Evolutionary conservation across 768 basidiomycete species (phyloP).

Genomic region (Podaxis pistillaris): DNA sequence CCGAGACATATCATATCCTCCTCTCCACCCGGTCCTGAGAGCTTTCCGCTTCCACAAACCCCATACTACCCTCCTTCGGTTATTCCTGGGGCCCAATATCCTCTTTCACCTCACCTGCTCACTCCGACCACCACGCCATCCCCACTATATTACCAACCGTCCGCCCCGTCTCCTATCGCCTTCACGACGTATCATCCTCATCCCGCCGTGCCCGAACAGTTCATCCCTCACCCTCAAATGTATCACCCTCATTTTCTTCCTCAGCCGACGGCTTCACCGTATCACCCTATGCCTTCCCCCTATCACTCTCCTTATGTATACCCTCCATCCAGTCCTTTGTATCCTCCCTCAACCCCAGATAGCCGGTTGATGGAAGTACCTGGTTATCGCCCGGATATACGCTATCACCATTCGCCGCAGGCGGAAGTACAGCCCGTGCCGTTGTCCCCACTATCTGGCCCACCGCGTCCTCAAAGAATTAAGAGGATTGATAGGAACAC

Average conservation of each 20-base stretch:
- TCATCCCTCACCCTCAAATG: background rate
- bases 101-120: background rate
- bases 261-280: background rate
- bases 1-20: background rate
- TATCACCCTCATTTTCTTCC: slow-evolving; percentile 7
- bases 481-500: slow-evolving; percentile 7
- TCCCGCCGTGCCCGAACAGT: background rate
- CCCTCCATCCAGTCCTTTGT: background rate
- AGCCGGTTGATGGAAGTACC: background rate
- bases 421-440: background rate
- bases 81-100: background rate
- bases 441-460: background rate
- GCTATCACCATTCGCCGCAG: background rate
- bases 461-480: background rate
- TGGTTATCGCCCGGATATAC: background rate
- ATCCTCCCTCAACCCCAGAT: background rate
- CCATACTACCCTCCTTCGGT: background rate
- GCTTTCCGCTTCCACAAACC: background rate
- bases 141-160: background rate
- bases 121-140: background rate
- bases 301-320: slow-evolving; percentile 5
- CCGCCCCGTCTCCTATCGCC: background rate
- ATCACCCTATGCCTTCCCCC: slow-evolving; percentile 4
- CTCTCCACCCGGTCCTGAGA: background rate
- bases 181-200: slow-evolving; percentile 6